A percentile compares a stretch with the other conserved stretches of the same genome.
Conservation (phyloP, 768 basidiomycete genomes). For the Candolleomyces aberdarensis region DNA sequence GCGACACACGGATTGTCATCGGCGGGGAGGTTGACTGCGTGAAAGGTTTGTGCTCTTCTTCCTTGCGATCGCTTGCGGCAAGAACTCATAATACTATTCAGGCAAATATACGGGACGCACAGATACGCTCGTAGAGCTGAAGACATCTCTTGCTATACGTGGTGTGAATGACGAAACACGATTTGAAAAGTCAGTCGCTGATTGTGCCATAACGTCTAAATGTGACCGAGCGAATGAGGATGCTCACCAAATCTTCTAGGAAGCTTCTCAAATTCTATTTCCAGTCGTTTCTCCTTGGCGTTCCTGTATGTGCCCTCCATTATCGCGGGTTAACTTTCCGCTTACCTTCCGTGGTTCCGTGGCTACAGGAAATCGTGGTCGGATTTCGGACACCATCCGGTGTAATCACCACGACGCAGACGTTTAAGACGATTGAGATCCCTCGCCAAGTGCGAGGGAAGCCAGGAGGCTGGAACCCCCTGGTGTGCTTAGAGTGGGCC, state of each 20-base stretch:
- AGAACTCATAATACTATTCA: slow-evolving; percentile 24
- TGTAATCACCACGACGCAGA: slow-evolving; percentile 58
- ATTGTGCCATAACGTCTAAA: background rate
- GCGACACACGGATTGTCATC: slow-evolving; percentile 65
- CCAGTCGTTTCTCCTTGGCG: slow-evolving; percentile 87
- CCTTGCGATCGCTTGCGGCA: background rate
- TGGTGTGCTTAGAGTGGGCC: slow-evolving; percentile 74
- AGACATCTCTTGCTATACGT: slow-evolving; percentile 76
- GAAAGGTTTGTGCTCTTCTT: slow-evolving; percentile 45
- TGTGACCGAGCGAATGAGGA: slow-evolving; percentile 8
- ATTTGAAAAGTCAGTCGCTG: slow-evolving; percentile 69
- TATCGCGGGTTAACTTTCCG: slow-evolving; percentile 12
- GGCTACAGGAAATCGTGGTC: slow-evolving; percentile 53
- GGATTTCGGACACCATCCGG: slow-evolving; percentile 86
- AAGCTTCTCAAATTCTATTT: slow-evolving; percentile 93
- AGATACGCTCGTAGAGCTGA: slow-evolving; percentile 78
- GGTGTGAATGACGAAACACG: slow-evolving; percentile 59
- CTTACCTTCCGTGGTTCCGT: slow-evolving; percentile 3
- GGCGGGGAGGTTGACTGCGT: slow-evolving; percentile 94
- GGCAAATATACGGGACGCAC: slow-evolving; percentile 60
- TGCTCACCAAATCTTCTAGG: slow-evolving; percentile 34
- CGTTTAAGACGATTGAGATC: slow-evolving; percentile 76
- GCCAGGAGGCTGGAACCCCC: slow-evolving; percentile 74
- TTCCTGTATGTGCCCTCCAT: slow-evolving; percentile 56
- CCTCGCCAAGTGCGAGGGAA: slow-evolving; percentile 77